A percentile compares a stretch with the other conserved stretches of the same genome.
Evolutionary conservation across 176 grass and related monocot species (phyloP).

Genomic region (Lolium multiflorum): DNA sequence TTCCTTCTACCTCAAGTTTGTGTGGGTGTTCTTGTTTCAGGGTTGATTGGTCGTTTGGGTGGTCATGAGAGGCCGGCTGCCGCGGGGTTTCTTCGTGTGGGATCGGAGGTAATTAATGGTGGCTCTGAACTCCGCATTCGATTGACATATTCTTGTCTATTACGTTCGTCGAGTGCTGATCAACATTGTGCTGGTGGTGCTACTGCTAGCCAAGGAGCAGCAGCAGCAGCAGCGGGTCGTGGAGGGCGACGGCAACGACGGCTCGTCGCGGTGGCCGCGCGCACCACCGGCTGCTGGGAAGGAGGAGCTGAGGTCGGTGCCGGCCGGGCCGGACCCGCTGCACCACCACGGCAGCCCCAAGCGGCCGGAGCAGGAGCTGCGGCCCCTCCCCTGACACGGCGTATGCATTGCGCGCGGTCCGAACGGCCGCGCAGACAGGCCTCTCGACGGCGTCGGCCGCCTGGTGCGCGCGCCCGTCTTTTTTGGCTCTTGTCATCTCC

Average conservation of each 20-base stretch:
- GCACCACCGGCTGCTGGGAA: background rate
- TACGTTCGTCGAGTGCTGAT: background rate
- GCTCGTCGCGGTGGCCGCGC: background rate
- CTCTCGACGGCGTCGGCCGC: background rate
- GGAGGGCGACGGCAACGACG: background rate
- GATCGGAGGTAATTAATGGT: background rate
- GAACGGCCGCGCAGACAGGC: background rate
- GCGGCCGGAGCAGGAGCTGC: conserved; percentile 32
- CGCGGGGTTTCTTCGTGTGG: background rate
- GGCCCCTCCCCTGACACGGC: background rate
- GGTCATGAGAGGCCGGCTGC: background rate
- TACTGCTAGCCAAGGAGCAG: background rate
- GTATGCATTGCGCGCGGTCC: background rate
- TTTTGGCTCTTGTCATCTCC: no score
- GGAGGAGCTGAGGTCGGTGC: conserved; percentile 41
- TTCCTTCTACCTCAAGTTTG: background rate
- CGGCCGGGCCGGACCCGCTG: conserved; percentile 51
- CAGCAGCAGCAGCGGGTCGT: background rate
- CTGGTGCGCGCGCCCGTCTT: no score
- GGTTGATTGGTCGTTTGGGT: background rate
- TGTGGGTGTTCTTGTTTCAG: background rate
- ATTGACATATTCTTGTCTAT: background rate
- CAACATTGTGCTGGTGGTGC: background rate
- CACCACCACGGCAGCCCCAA: conserved; percentile 51
- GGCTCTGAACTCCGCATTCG: background rate